phyloP scores from a whole-genome alignment of 176 grass and related monocot genomes.

The Zizania latifolia region DNA sequence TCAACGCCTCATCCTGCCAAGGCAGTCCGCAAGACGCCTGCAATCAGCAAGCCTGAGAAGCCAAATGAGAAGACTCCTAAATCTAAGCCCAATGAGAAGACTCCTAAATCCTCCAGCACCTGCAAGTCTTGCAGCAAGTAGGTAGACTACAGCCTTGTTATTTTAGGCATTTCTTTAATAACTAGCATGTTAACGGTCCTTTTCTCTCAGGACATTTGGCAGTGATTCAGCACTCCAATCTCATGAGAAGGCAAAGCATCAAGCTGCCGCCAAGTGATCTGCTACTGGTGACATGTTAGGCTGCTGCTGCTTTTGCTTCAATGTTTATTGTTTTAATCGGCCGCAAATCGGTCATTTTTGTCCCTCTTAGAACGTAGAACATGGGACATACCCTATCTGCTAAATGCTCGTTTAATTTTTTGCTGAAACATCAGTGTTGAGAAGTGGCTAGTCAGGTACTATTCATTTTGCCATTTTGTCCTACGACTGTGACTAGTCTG shows the following conservation, averaged over 20 bases:
- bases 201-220: constrained; percentile 28
- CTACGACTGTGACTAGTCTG: not conserved
- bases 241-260: constrained; percentile 33
- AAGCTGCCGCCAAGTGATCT: constrained; percentile 7
- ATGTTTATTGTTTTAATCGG: not conserved
- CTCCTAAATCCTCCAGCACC: constrained; percentile 49
- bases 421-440: not conserved
- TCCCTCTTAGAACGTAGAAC: not conserved
- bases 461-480: no score
- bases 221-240: not conserved
- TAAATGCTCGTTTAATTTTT: not conserved
- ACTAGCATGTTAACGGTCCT: not conserved
- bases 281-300: not conserved
- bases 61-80: constrained; percentile 47
- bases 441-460: not conserved
- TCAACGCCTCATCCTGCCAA: constrained; percentile 68
- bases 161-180: not conserved
- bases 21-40: constrained; percentile 34
- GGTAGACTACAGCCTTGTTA: not conserved
- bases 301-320: not conserved
- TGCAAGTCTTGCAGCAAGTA: constrained; percentile 84
- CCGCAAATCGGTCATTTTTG: not conserved
- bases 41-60: constrained; percentile 42
- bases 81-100: constrained; percentile 43
- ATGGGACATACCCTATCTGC: not conserved